Base-by-base conservation (phyloP, 1,284 basidiomycete genomes). In the Pholiota adiposa region DNA sequence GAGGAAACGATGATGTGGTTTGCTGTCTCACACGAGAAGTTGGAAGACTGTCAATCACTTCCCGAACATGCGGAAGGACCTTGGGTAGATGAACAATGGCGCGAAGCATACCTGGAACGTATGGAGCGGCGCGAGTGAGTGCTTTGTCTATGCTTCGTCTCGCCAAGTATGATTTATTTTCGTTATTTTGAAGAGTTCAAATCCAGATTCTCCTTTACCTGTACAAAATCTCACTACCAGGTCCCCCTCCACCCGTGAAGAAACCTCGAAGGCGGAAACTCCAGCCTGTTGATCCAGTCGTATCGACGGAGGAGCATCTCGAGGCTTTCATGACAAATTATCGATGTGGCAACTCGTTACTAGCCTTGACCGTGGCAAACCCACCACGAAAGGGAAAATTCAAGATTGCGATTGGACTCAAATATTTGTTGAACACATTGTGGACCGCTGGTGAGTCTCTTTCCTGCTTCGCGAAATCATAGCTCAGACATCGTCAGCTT, bases 1-100 rank as follows among this genome's bases (percentile, higher is more conserved):
- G 89, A 92, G 63, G 87, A 88, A 60, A 79, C 78, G 2, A 85
- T 89, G 79, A 88, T 92, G 87, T 90, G 86, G 86, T 90, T 83
- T 62, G 81, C 84, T 0, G 72, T 87, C 25, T 78, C 78, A 44
- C 79, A 87, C 69, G 89, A 89, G 70, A 84, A 82, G 68, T 72
- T 71, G 21, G 75, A 74, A 23, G 72, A 73, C 11, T 67, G 69
- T 23, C 31, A 18, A 19, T 16, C 43, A 12, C 48, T n/a, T n/a
- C 19, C 57, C 36, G 67, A 61, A 14, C n/a, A n/a, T n/a, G n/a
- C n/a, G n/a, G 69, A 71, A 18, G 75, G 71, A 9, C 74, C 74
- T 2, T 82, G 79, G 80, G 67, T 73, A 41, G 80, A 86, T 58
- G 82, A 82, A 43, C 75, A 73, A 54, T 88, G 86, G 80, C 78